A percentile compares a stretch with the other conserved stretches of the same genome.
Evolutionary conservation across 495 filamentous ascomycete species (phyloP).

Genomic region (Trichocladium antarcticum): DNA sequence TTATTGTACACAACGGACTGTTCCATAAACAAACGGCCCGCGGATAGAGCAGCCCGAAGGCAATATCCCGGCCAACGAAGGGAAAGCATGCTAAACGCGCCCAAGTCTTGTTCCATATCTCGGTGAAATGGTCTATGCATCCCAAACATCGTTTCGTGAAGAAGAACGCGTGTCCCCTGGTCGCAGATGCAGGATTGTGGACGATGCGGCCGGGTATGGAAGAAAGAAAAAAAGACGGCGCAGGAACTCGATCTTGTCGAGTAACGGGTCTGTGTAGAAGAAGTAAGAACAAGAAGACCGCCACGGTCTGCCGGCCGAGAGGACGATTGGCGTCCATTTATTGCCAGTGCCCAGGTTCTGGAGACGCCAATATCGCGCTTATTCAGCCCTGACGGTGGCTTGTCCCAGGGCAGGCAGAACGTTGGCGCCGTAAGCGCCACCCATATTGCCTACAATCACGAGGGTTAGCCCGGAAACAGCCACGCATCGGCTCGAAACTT

Average conservation of each 20-base stretch:
- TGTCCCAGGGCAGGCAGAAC: conserved; percentile 43
- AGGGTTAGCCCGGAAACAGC: conserved; percentile 17
- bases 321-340: background rate
- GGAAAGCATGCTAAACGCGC: conserved; percentile 1
- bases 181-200: background rate
- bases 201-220: too few species aligned
- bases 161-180: background rate
- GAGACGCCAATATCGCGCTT: background rate
- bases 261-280: conserved; percentile 14
- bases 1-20: background rate
- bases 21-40: background rate
- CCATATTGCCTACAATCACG: conserved; percentile 49
- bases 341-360: background rate
- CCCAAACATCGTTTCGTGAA: background rate
- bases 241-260: conserved; percentile 5
- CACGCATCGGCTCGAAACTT: background rate
- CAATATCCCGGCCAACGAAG: conserved; percentile 1
- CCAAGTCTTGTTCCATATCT: background rate
- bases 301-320: conserved; percentile 2
- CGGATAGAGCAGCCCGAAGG: background rate
- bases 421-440: conserved; percentile 53
- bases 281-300: conserved; percentile 25
- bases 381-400: conserved; percentile 4
- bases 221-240: background rate
- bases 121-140: background rate